Evolutionary conservation across 2,329 filamentous ascomycete species (phyloP).

Genomic region (Calonectria pauciramosa): DNA sequence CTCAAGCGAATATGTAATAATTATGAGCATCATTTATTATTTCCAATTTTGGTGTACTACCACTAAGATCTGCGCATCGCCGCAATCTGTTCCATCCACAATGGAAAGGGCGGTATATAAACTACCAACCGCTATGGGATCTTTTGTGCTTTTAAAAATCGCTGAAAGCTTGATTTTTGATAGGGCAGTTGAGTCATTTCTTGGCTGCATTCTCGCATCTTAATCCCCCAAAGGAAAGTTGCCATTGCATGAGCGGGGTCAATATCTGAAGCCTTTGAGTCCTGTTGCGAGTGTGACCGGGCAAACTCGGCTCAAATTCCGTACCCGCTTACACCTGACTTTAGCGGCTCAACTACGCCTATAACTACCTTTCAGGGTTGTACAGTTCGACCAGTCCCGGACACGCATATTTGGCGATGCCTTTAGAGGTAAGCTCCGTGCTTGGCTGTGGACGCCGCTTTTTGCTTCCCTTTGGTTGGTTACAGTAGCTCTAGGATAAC

Average conservation of each 20-base stretch:
- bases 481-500: not conserved
- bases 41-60: not conserved
- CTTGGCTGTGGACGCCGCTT: not conserved
- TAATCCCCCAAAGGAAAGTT: not conserved
- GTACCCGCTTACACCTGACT: slow-evolving; percentile 9
- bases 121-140: too few relatives aligned
- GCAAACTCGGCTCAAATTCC: not conserved
- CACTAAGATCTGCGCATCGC: not conserved
- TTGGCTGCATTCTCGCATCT: not conserved
- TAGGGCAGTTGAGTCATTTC: not conserved
- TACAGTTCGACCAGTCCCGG: not conserved
- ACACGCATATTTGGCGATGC: slow-evolving; percentile 9
- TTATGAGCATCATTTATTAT: not conserved
- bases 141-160: not conserved
- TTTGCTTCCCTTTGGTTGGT: not conserved
- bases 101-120: not conserved
- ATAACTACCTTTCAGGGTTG: slow-evolving; percentile 1
- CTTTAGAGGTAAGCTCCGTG: slow-evolving; percentile 17
- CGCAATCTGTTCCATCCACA: not conserved
- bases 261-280: slow-evolving; percentile 6
- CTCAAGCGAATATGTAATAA: not conserved
- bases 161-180: not conserved
- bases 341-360: slow-evolving; percentile 9
- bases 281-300: not conserved
- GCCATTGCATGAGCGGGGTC: not conserved